A percentile compares a stretch with the other conserved stretches of the same genome.
Conservation (phyloP, 345 rosid genomes). For the Tarenaya hassleriana region DNA sequence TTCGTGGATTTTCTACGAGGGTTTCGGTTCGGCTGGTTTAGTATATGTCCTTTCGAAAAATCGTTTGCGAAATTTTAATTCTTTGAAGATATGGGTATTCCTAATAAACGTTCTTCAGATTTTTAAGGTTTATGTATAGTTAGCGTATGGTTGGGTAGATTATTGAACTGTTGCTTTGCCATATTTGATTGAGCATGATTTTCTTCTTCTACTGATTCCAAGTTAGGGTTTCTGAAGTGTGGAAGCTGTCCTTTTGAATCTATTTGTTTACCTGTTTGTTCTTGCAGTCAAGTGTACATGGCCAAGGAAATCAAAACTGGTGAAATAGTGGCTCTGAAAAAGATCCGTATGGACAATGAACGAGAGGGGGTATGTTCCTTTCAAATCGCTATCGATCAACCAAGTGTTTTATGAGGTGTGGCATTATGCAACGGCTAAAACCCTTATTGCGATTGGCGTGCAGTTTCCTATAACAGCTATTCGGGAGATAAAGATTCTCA, state of each 20-base stretch:
- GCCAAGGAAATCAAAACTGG: slow-evolving; percentile 81
- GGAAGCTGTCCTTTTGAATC: not conserved
- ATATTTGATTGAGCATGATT: not conserved
- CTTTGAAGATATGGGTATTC: too few relatives aligned
- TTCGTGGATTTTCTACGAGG: not conserved
- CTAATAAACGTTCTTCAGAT: too few relatives aligned
- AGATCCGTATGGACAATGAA: slow-evolving; percentile 95
- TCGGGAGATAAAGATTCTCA: slow-evolving; percentile 44
- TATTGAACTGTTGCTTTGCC: too few relatives aligned
- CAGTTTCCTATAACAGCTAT: slow-evolving; percentile 55
- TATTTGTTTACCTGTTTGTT: slow-evolving; percentile 7
- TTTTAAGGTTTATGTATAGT: too few relatives aligned
- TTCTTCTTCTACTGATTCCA: not conserved
- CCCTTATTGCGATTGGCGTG: slow-evolving; percentile 13
- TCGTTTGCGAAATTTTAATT: too few relatives aligned
- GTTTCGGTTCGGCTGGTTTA: not conserved
- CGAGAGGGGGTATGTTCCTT: slow-evolving; percentile 74
- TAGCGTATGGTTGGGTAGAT: too few relatives aligned
- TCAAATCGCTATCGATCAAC: not conserved
- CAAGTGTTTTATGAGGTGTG: not conserved
- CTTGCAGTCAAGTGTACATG: slow-evolving; percentile 91
- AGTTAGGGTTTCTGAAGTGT: not conserved
- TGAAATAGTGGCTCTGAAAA: slow-evolving; percentile 92
- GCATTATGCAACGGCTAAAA: not conserved
- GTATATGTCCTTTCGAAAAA: not conserved